phyloP scores from a whole-genome alignment of 2,329 filamentous ascomycete species.

The Cladosporium oxysporum region DNA sequence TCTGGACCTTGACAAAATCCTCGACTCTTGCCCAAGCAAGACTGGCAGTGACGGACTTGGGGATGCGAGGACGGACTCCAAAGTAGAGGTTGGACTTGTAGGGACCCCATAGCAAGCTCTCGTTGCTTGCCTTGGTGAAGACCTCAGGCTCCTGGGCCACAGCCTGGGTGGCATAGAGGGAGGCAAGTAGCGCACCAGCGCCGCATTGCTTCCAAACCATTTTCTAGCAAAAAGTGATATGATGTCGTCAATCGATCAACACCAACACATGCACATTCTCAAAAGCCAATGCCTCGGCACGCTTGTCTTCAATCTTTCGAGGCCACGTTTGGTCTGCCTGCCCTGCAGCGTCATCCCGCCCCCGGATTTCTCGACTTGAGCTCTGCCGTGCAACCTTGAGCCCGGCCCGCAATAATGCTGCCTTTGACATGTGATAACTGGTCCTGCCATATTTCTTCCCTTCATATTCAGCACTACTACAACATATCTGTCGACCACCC shows the following conservation, averaged over 20 bases:
- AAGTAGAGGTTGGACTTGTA: constrained; percentile 96
- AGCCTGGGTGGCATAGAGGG: constrained; percentile 26
- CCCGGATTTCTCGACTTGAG: not conserved
- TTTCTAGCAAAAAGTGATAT: not conserved
- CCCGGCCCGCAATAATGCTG: not conserved
- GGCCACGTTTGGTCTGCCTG: constrained; percentile 13
- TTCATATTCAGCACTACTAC: not conserved
- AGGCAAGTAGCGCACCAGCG: constrained; percentile 27
- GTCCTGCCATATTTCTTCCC: not conserved
- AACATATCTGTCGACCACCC: not conserved
- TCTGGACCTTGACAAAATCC: constrained; percentile 71
- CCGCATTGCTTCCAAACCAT: constrained; percentile 30
- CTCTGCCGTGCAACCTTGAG: constrained; percentile 1
- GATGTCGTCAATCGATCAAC: constrained; percentile 3
- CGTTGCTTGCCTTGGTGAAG: constrained; percentile 61
- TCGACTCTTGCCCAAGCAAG: constrained; percentile 90
- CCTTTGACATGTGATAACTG: constrained; percentile 15
- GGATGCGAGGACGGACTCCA: constrained; percentile 78
- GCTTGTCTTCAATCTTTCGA: constrained; percentile 6
- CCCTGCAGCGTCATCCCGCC: constrained; percentile 14
- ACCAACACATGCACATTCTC: not conserved
- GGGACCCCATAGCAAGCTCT: constrained; percentile 91
- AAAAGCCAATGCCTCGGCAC: constrained; percentile 16
- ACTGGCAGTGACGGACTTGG: constrained; percentile 77
- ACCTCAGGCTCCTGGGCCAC: constrained; percentile 28